phyloP scores from a whole-genome alignment of 257 asterid species.

The Solanum tarijense region DNA sequence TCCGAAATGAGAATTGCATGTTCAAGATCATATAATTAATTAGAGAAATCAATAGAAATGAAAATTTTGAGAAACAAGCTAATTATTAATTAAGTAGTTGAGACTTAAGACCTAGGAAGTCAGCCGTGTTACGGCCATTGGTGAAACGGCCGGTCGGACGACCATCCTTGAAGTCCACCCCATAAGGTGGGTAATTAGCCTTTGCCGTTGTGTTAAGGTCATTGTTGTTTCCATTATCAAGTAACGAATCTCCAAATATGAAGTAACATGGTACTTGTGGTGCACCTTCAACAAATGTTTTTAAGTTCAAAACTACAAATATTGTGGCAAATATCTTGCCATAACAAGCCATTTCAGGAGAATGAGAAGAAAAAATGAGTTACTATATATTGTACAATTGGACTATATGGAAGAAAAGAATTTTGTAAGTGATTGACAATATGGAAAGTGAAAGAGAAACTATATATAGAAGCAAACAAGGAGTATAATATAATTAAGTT shows the following conservation, averaged over 20 bases:
- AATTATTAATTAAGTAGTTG: not conserved
- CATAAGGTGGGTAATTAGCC: slow-evolving; percentile 11
- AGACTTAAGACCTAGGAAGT: slow-evolving; percentile 6
- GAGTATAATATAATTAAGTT: not conserved
- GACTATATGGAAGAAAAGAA: not conserved
- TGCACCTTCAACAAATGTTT: not conserved
- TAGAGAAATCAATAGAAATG: not conserved
- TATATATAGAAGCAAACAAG: not conserved
- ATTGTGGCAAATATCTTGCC: not conserved
- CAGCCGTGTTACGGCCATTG: slow-evolving; percentile 8
- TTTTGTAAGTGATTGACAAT: not conserved
- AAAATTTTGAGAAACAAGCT: not conserved
- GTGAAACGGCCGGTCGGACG: slow-evolving; percentile 9
- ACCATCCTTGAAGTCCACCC: slow-evolving; percentile 6
- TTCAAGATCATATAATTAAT: not conserved
- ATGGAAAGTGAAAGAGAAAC: not conserved
- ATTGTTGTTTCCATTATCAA: slow-evolving; percentile 17
- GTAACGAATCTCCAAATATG: slow-evolving; percentile 11
- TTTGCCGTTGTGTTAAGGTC: slow-evolving; percentile 1
- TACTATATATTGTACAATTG: not conserved
- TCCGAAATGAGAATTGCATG: not conserved
- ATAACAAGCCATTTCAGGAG: not conserved
- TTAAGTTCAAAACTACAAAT: not conserved
- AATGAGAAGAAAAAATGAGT: not conserved
- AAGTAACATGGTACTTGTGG: slow-evolving; percentile 14